A percentile compares a stretch with the other conserved stretches of the same genome.
Evolutionary conservation across 768 basidiomycete species (phyloP).

Genomic region (Russula emetica): DNA sequence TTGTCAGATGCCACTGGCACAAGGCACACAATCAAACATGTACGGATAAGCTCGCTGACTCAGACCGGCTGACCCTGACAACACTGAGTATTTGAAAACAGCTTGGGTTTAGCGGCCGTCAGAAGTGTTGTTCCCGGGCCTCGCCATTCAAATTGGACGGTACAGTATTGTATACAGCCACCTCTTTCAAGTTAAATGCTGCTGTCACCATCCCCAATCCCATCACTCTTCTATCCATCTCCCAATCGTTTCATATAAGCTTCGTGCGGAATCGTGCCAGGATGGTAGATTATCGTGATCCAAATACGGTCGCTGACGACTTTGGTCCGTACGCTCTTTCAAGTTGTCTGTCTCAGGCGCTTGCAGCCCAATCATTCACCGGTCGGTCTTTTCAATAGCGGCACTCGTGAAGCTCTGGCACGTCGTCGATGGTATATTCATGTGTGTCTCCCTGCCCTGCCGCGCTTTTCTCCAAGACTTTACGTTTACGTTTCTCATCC

Average conservation of each 20-base stretch:
- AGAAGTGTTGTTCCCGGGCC: too few relatives aligned
- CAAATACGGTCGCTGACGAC: neutral
- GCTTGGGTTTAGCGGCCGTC: too few relatives aligned
- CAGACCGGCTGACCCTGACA: too few relatives aligned
- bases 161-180: too few relatives aligned
- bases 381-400: neutral
- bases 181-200: too few relatives aligned
- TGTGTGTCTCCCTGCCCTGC: neutral
- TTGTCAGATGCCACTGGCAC: too few relatives aligned
- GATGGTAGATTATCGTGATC: conserved; percentile 9
- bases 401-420: neutral
- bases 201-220: too few relatives aligned
- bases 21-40: too few relatives aligned
- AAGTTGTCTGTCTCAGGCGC: neutral
- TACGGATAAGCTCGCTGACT: too few relatives aligned
- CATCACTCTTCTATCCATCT: neutral
- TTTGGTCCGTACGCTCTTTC: neutral
- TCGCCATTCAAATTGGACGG: too few relatives aligned
- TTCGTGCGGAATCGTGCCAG: too few relatives aligned
- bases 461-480: neutral
- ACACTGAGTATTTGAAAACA: too few relatives aligned
- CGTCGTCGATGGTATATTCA: neutral
- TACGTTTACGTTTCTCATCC: neutral
- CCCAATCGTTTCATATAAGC: neutral
- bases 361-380: neutral